These are phyloP conservation scores for Saccharomycopsis vini DNA, from an alignment of 805 yeast species.

Conservation along the genomic window DNA sequence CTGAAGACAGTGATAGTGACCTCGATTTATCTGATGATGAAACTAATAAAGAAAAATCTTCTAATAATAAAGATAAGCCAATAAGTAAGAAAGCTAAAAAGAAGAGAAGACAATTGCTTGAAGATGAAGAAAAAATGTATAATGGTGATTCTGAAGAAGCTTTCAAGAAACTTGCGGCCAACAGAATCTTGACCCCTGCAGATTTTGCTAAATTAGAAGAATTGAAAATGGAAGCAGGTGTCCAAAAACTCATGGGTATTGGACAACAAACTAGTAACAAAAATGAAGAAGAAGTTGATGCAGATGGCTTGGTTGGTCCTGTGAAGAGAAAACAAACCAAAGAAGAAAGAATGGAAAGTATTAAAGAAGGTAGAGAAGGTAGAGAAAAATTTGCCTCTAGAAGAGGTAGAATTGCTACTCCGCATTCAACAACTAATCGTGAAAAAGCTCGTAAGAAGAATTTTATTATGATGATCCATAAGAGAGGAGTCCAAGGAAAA, in stretches of 20 bases:
- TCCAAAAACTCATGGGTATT: slow-evolving; percentile 64
- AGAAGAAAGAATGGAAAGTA: slow-evolving; percentile 84
- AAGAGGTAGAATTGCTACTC: slow-evolving; percentile 66
- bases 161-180: slow-evolving; percentile 55
- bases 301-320: slow-evolving; percentile 66
- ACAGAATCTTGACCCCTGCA: slow-evolving; percentile 87
- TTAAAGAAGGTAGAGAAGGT: slow-evolving; percentile 87
- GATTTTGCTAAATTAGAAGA: slow-evolving; percentile 95
- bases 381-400: slow-evolving; percentile 85
- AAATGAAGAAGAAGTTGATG: slow-evolving; percentile 83
- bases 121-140: slow-evolving; percentile 27
- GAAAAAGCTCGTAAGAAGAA: slow-evolving; percentile 98
- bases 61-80: slow-evolving; percentile 8
- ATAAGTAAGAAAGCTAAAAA: slow-evolving; percentile 20
- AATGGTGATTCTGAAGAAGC: slow-evolving; percentile 33
- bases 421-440: slow-evolving; percentile 86
- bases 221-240: slow-evolving; percentile 74
- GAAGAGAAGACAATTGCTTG: slow-evolving; percentile 21
- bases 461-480: slow-evolving; percentile 97
- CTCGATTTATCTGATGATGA: slow-evolving; percentile 19
- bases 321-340: slow-evolving; percentile 72
- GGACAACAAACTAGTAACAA: slow-evolving; percentile 27
- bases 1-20: slow-evolving; percentile 35
- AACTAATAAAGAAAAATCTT: not conserved
- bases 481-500: slow-evolving; percentile 89